phyloP scores from a whole-genome alignment of 1,284 basidiomycete species.

The Fomitopsis palustris region DNA sequence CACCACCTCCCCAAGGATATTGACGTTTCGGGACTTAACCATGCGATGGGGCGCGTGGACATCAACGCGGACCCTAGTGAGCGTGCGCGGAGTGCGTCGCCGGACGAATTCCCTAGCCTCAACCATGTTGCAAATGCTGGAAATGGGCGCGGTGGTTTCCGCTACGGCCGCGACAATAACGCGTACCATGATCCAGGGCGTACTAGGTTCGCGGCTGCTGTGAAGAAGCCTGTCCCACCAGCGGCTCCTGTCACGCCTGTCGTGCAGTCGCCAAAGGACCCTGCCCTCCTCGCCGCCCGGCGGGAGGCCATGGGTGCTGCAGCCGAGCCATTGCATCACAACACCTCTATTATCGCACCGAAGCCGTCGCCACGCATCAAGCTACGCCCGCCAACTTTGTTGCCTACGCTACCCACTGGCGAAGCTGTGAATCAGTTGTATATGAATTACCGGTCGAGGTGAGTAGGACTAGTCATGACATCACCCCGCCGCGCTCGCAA shows the following conservation, averaged over 20 bases:
- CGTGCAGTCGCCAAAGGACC: constrained; percentile 31
- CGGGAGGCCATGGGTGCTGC: constrained; percentile 54
- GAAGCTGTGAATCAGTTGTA: constrained; percentile 78
- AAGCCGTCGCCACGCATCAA: constrained; percentile 80
- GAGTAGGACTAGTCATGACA: not conserved
- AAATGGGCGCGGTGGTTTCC: constrained; percentile 37
- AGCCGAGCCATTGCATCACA: constrained; percentile 60
- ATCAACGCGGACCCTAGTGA: constrained; percentile 44
- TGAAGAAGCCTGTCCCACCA: constrained; percentile 57
- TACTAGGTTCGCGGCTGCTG: constrained; percentile 80
- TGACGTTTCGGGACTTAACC: constrained; percentile 62
- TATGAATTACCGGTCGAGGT: constrained; percentile 75
- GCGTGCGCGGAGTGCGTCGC: constrained; percentile 40
- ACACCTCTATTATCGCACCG: constrained; percentile 73
- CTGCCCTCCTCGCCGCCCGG: constrained; percentile 40
- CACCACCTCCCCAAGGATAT: constrained; percentile 85
- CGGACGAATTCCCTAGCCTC: constrained; percentile 89
- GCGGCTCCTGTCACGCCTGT: constrained; percentile 19
- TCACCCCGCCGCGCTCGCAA: not conserved
- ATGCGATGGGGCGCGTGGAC: constrained; percentile 69
- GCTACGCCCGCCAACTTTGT: constrained; percentile 75
- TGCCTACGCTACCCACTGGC: constrained; percentile 89
- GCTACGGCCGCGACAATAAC: constrained; percentile 38
- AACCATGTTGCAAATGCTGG: constrained; percentile 37
- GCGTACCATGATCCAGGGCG: constrained; percentile 69